A percentile compares a stretch with the other conserved stretches of the same genome.
Conservation (phyloP, 768 basidiomycete genomes). For the Dendrothele bispora region DNA sequence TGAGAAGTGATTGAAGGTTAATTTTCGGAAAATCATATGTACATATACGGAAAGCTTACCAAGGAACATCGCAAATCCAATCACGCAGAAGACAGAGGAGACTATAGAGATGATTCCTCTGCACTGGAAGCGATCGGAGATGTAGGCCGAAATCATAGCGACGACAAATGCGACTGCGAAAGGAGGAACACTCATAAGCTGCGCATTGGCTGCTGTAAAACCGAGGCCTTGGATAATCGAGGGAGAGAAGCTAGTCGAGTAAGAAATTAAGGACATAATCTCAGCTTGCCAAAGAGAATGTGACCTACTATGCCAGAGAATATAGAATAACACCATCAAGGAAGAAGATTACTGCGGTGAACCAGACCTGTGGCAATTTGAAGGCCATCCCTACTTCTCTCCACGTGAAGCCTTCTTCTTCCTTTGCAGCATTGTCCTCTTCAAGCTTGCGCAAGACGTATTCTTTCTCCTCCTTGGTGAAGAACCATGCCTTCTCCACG, state of each 20-base stretch:
- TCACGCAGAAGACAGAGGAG: conserved; percentile 29
- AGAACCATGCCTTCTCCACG: conserved; percentile 46
- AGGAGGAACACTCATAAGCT: conserved; percentile 64
- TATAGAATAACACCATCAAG: conserved; percentile 51
- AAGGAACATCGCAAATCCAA: conserved; percentile 39
- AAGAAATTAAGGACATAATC: neutral
- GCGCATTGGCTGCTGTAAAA: conserved; percentile 50
- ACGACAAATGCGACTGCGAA: conserved; percentile 49
- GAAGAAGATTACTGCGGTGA: conserved; percentile 52
- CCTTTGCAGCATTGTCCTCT: conserved; percentile 39
- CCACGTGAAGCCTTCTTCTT: conserved; percentile 55
- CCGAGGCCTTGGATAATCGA: conserved; percentile 68
- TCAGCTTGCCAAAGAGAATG: conserved; percentile 1
- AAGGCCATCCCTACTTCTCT: conserved; percentile 48
- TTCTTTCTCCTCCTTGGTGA: conserved; percentile 47
- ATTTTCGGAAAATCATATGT: neutral
- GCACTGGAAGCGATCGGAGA: conserved; percentile 25
- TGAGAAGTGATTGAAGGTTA: neutral
- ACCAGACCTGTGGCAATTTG: conserved; percentile 53
- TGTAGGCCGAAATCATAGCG: conserved; percentile 19
- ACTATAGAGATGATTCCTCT: conserved; percentile 28
- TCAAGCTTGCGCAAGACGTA: conserved; percentile 41
- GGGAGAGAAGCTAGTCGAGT: conserved; percentile 57
- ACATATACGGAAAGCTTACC: conserved; percentile 19
- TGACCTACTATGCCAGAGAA: conserved; percentile 47